phyloP scores from a whole-genome alignment of 306 rosid species.

The Rubus idaeus region DNA sequence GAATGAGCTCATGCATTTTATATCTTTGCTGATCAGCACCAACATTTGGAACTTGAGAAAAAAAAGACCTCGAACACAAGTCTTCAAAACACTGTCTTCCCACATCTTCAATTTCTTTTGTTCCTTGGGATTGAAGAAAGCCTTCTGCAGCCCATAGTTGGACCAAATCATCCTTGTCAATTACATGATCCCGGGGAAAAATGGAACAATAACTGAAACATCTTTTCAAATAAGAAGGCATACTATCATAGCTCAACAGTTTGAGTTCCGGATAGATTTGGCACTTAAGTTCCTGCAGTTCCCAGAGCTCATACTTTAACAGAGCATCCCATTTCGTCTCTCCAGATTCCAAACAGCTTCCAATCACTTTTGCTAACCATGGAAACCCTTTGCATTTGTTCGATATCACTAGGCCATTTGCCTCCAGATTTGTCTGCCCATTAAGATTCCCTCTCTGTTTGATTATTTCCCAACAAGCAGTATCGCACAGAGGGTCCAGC shows the following conservation, averaged over 20 bases:
- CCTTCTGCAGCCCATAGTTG: conserved; percentile 33
- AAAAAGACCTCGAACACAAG: conserved; percentile 9
- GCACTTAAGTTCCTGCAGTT: background rate
- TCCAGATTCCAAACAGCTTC: background rate
- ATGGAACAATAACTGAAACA: conserved; percentile 28
- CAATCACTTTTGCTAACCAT: background rate
- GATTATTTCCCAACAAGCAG: conserved; percentile 13
- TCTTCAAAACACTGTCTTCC: conserved; percentile 28
- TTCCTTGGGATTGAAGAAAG: conserved; percentile 15
- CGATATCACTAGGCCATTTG: background rate
- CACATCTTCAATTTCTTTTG: conserved; percentile 16
- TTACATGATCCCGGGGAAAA: conserved; percentile 18
- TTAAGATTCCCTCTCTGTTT: background rate
- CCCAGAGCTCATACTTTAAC: background rate
- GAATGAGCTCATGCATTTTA: conserved; percentile 26
- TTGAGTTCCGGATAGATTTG: conserved; percentile 14
- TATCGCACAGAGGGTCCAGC: background rate
- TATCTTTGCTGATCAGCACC: conserved; percentile 5
- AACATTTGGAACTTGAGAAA: background rate
- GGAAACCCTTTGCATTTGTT: conserved; percentile 6
- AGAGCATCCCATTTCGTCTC: background rate
- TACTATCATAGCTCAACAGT: conserved; percentile 17
- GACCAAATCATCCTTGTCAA: conserved; percentile 28
- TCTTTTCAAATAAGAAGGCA: conserved; percentile 25
- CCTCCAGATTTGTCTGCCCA: background rate